A percentile compares a stretch with the other conserved stretches of the same genome.
phyloP scores from a whole-genome alignment of 495 filamentous ascomycete genomes.

The Penicillium riverlandense region DNA sequence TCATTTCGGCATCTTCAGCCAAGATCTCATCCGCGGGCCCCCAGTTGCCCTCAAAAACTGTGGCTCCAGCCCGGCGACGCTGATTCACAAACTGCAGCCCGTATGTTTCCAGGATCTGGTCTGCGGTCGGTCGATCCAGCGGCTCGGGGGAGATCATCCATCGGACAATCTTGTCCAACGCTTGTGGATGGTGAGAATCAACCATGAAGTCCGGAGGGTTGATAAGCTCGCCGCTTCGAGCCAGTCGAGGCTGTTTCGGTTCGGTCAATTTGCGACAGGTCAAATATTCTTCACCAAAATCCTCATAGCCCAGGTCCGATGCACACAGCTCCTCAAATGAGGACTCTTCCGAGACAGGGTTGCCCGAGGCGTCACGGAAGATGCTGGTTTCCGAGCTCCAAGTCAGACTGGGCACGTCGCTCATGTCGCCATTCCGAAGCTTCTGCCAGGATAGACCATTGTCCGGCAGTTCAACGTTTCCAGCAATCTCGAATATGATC shows the following conservation, averaged over 20 bases:
- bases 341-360: constrained; percentile 43
- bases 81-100: constrained; percentile 69
- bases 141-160: constrained; percentile 83
- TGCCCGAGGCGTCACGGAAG: constrained; percentile 67
- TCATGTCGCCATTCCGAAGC: constrained; percentile 79
- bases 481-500: constrained; percentile 88
- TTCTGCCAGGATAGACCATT: constrained; percentile 86
- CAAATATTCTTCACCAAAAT: constrained; percentile 29
- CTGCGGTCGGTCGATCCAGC: constrained; percentile 61
- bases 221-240: constrained; percentile 58
- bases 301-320: constrained; percentile 42
- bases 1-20: constrained; percentile 65
- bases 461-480: constrained; percentile 84
- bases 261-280: constrained; percentile 17
- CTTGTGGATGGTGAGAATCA: constrained; percentile 55
- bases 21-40: constrained; percentile 72
- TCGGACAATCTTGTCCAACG: constrained; percentile 75
- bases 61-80: constrained; percentile 75
- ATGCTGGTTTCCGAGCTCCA: constrained; percentile 65
- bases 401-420: constrained; percentile 76
- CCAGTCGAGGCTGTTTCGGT: constrained; percentile 21
- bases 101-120: constrained; percentile 59
- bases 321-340: constrained; percentile 46
- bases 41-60: constrained; percentile 92
- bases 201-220: constrained; percentile 83